These are phyloP conservation scores for Viola pubescens DNA, from an alignment of 441 rosid species.

Conservation along the genomic window DNA sequence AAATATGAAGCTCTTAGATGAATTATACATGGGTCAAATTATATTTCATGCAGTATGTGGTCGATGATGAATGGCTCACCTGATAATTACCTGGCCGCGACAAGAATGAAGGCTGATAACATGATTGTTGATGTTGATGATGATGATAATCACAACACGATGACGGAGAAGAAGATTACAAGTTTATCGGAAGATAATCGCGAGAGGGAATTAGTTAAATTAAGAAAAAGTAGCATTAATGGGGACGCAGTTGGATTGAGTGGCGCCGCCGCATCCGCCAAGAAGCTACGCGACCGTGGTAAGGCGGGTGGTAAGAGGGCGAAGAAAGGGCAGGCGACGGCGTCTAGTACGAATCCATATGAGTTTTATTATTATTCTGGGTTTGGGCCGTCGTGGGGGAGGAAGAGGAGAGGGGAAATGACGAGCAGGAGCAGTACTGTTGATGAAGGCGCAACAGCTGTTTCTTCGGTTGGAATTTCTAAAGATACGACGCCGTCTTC, in stretches of 20 bases:
- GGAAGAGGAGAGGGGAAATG: slow-evolving; percentile 11
- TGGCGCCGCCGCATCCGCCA: not conserved
- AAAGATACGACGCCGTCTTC: slow-evolving; percentile 26
- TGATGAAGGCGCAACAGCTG: slow-evolving; percentile 16
- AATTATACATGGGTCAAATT: not conserved
- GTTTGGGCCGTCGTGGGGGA: slow-evolving; percentile 75
- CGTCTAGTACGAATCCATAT: slow-evolving; percentile 32
- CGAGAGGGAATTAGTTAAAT: slow-evolving; percentile 16
- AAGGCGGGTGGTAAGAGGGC: no score
- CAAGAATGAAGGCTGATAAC: slow-evolving; percentile 16
- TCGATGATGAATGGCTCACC: slow-evolving; percentile 33
- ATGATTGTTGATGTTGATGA: slow-evolving; percentile 21
- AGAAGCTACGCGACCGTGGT: no score
- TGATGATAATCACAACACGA: slow-evolving; percentile 24
- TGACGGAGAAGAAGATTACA: slow-evolving; percentile 4
- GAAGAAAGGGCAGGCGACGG: slow-evolving; percentile 14
- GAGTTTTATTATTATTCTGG: slow-evolving; percentile 87
- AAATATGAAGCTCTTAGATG: slow-evolving; percentile 12
- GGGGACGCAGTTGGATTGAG: not conserved
- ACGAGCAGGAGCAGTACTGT: slow-evolving; percentile 31
- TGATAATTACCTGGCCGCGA: slow-evolving; percentile 23
- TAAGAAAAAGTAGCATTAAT: not conserved
- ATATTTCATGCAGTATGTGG: slow-evolving; percentile 37
- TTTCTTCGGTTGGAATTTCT: not conserved
- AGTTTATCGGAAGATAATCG: slow-evolving; percentile 20